Conservation (phyloP, 1,284 basidiomycete species). For the Vanrija sp. region DNA sequence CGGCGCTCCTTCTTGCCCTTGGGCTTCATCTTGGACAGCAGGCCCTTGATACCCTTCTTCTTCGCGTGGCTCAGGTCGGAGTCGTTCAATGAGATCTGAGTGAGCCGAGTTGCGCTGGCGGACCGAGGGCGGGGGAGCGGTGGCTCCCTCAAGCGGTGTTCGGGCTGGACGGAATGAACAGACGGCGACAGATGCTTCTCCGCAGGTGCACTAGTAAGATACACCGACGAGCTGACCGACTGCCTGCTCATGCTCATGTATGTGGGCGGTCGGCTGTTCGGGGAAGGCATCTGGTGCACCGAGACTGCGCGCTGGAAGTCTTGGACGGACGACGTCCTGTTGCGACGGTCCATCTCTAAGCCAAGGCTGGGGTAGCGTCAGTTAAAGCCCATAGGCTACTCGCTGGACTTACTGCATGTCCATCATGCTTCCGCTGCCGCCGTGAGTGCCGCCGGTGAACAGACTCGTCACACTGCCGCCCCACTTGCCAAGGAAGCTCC, state of each 20-base stretch:
- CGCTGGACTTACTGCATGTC: conserved; percentile 80
- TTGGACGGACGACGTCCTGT: conserved; percentile 27
- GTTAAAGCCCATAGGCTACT: no score
- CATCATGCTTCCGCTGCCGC: conserved; percentile 77
- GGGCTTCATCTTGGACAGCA: conserved; percentile 66
- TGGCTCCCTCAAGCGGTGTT: no score
- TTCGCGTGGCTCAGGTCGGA: conserved; percentile 48
- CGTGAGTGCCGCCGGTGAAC: conserved; percentile 69
- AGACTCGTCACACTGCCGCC: conserved; percentile 68
- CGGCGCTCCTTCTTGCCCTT: conserved; percentile 50
- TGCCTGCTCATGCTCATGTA: conserved; percentile 1
- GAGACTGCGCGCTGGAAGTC: no score
- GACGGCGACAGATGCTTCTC: no score
- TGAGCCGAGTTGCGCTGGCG: conserved; percentile 33
- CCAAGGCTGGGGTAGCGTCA: conserved; percentile 31
- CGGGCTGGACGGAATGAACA: no score
- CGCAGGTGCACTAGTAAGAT: conserved; percentile 2
- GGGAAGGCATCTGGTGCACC: conserved; percentile 32
- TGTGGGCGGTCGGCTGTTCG: no score
- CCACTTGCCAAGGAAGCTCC: conserved; percentile 58
- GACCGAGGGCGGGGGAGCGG: conserved; percentile 14
- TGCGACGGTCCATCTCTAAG: conserved; percentile 43
- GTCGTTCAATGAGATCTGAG: conserved; percentile 27
- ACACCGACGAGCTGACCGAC: conserved; percentile 6
- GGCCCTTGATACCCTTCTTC: conserved; percentile 73